Evolutionary conservation across 169 alveolate species (phyloP), one percentile per base, ranked within the genome.

Genomic region (Ichthyophthirius multifiliis): DNA sequence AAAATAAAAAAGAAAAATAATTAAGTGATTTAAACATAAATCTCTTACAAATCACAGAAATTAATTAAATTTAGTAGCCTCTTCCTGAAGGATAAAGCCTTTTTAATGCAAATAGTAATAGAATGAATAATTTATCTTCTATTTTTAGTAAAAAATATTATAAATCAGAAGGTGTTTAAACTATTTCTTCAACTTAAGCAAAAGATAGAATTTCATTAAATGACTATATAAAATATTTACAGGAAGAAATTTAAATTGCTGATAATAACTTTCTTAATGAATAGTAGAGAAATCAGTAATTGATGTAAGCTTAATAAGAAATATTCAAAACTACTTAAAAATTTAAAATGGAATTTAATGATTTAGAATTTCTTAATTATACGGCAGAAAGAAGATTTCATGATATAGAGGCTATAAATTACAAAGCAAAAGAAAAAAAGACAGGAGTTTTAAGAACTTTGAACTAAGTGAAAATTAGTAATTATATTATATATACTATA

Each of bases 301-400:
- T 55, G 9, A 55, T 10, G 34, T 27, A 55, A 55, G 23, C 71
- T 1, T 27, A 27, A 39, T 27, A 55, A 6, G 71, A 55, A 18
- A 34, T 55, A 10, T 55, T 55, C 31, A 55, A 55, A 55, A 55
- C 71, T 20, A 55, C 23, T 6, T 23, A 55, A 27, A 55, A 55
- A 55, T 55, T 55, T 55, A 55, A 39, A 55, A 39, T 27, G 23
- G 13, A 55, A 39, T 39, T 55, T 5, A 34, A 55, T 27, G 71
- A 55, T 55, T 55, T 55, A 55, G 71, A 55, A 27, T 55, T 55
- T 55, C 31, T 55, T 13, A 55, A 55, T 23, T 34, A 55, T 27
- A 55, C 71, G 13, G 71, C 71, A 4, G 71, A 55, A 27, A 55
- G 71, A 27, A 34, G 71, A 27, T 55, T 55, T 55, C 71, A 55